Conservation (phyloP, 805 yeast genomes). For the Cephaloascus fragrans region DNA sequence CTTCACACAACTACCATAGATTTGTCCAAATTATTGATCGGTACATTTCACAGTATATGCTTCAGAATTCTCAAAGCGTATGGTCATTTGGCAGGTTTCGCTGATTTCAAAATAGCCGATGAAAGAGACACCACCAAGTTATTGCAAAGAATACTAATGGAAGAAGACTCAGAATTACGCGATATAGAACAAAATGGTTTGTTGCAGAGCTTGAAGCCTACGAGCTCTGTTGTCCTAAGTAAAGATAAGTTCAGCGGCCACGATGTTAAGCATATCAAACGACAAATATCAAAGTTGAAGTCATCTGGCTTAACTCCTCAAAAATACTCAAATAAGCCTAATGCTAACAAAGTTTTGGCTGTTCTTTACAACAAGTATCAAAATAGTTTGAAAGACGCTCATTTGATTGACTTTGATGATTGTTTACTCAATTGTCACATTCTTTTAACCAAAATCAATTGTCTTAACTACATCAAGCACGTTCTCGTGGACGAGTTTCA, state of each 20-base stretch:
- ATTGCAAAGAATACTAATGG: constrained; percentile 28
- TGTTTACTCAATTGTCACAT: constrained; percentile 47
- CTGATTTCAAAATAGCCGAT: constrained; percentile 46
- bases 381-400: constrained; percentile 25
- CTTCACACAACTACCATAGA: constrained; percentile 24
- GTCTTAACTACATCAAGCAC: constrained; percentile 45
- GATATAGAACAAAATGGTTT: constrained; percentile 7
- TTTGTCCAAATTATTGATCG: constrained; percentile 47
- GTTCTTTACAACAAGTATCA: constrained; percentile 46
- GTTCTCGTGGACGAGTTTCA: constrained; percentile 92
- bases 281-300: constrained; percentile 47
- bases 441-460: constrained; percentile 36
- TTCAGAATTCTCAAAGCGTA: constrained; percentile 43
- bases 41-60: constrained; percentile 88
- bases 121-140: constrained; percentile 48
- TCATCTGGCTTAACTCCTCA: constrained; percentile 38
- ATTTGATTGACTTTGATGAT: constrained; percentile 76
- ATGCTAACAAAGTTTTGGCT: constrained; percentile 17
- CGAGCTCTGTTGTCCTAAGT: too few relatives aligned
- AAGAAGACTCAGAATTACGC: constrained; percentile 5
- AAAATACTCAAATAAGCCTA: constrained; percentile 17
- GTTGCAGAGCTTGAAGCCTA: constrained; percentile 1
- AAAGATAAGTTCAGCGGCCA: constrained; percentile 16
- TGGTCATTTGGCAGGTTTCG: constrained; percentile 37
- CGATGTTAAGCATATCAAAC: constrained; percentile 28